These are phyloP conservation scores for Tulasnella sp. DNA, from an alignment of 768 basidiomycete species.

Conservation along the genomic window DNA sequence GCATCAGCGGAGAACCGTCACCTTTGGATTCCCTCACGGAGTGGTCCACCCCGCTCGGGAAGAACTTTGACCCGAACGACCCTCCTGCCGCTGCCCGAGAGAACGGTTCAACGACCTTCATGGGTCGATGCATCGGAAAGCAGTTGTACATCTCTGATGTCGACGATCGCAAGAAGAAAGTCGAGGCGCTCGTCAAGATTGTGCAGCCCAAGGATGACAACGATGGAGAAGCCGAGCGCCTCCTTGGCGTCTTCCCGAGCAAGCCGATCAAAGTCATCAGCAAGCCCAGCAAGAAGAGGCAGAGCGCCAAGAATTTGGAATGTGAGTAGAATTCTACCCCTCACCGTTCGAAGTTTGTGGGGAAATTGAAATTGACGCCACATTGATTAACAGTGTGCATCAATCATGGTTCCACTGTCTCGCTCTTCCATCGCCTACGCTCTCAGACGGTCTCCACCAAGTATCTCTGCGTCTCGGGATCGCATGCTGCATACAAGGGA, in stretches of 20 bases:
- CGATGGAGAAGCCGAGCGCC: conserved; percentile 69
- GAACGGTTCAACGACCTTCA: conserved; percentile 62
- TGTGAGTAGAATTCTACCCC: conserved; percentile 39
- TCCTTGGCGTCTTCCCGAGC: conserved; percentile 83
- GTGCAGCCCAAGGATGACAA: conserved; percentile 70
- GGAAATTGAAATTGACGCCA: background rate
- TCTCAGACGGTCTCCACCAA: conserved; percentile 95
- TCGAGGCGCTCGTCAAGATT: conserved; percentile 86
- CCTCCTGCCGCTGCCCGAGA: conserved; percentile 13
- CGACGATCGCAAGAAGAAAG: conserved; percentile 91
- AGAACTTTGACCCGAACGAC: conserved; percentile 52
- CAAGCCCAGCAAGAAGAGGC: conserved; percentile 95
- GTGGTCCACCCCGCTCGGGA: conserved; percentile 80
- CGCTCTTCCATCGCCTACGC: conserved; percentile 88
- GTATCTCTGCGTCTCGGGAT: conserved; percentile 91
- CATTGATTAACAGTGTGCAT: conserved; percentile 59
- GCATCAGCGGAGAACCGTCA: conserved; percentile 82
- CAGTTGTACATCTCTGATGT: conserved; percentile 92
- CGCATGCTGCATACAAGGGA: conserved; percentile 83
- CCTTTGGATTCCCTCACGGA: conserved; percentile 78
- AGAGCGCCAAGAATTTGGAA: conserved; percentile 87
- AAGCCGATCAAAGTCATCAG: conserved; percentile 97
- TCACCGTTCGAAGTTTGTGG: background rate
- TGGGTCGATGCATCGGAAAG: conserved; percentile 89
- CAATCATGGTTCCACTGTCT: conserved; percentile 90